phyloP scores from a whole-genome alignment of 2,329 filamentous ascomycete species.

The Zalaria obscura region DNA sequence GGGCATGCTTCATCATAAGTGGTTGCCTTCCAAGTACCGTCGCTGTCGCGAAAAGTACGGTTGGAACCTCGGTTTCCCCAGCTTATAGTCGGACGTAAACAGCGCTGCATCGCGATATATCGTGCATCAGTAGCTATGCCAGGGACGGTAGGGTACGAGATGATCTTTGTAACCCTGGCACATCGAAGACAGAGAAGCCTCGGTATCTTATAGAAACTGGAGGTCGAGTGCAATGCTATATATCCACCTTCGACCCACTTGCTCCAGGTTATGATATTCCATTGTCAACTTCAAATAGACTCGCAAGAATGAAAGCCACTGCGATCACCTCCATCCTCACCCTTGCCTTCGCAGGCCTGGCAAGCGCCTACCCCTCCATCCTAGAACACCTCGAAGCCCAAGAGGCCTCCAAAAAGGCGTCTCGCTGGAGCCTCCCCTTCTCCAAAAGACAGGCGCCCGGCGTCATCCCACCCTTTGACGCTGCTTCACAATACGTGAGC shows the following conservation, averaged over 20 bases:
- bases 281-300: background rate
- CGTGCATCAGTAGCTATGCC: no score
- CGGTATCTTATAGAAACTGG: no score
- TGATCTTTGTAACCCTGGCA: no score
- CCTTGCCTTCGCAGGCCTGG: slow-evolving; percentile 6
- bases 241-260: background rate
- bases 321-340: slow-evolving; percentile 6
- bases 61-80: no score
- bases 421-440: background rate
- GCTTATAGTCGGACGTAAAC: no score
- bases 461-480: slow-evolving; percentile 17
- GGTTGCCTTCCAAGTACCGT: no score
- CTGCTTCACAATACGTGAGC: slow-evolving; percentile 15
- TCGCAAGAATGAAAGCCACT: slow-evolving; percentile 6
- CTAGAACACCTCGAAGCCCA: slow-evolving; percentile 7
- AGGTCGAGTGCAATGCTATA: background rate
- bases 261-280: background rate
- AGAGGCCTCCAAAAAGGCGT: background rate
- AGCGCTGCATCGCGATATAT: no score
- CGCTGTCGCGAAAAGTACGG: no score
- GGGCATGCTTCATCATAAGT: no score
- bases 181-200: no score
- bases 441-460: slow-evolving; percentile 1
- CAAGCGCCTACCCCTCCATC: slow-evolving; percentile 9
- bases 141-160: no score